Evolutionary conservation across 1,284 basidiomycete species (phyloP), one percentile per base, ranked within the genome.

Genomic region (Pseudozyma flocculosa): DNA sequence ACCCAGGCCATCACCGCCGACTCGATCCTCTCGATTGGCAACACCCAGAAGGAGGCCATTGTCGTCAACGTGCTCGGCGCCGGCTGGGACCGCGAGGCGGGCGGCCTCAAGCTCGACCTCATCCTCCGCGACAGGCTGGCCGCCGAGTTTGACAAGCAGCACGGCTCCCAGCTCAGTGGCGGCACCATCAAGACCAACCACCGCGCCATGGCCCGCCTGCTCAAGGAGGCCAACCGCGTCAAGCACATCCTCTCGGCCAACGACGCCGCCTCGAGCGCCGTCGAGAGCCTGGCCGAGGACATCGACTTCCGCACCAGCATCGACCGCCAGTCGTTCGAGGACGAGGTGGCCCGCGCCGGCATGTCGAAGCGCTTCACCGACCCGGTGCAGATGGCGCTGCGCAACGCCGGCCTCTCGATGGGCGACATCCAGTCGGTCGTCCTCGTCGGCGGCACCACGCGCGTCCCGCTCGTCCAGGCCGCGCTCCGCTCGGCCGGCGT

Each of bases 221-320:
- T 89, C 84, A 92, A 92, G 79, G 95, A 98, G 79, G 91, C 94
- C 0, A 86, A 85, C 43, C 84, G 92, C 50, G 85, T 96, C 68
- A 99, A 97, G 82, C 84, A 88, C 19, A 88, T 98, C 68, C 81
- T 99, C 56, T 95, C 92, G 72, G 93, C 93, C 44, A 99, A 99
- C 78, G 82, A 83, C 11, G 91, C 92, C 43, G 88, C 88, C 18
- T 81, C 80, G 43, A 84, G 87, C 22, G 83, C 84, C 62, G 88
- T 92, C 78, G 94, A 99, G 81, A 90, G 89, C 54, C 79, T 93
- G 8, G 87, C 87, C 26, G 88, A 88, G 72, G 95, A 98, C 72
- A 84, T 93, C 40, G 95, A 99, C 79, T 94, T 92, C 81, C 85
- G 85, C 71, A 82, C 87, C 48, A 87, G 86, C 70, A 78, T 97